Conservation (phyloP, 441 rosid species). For the Aquilaria agallochum region DNA sequence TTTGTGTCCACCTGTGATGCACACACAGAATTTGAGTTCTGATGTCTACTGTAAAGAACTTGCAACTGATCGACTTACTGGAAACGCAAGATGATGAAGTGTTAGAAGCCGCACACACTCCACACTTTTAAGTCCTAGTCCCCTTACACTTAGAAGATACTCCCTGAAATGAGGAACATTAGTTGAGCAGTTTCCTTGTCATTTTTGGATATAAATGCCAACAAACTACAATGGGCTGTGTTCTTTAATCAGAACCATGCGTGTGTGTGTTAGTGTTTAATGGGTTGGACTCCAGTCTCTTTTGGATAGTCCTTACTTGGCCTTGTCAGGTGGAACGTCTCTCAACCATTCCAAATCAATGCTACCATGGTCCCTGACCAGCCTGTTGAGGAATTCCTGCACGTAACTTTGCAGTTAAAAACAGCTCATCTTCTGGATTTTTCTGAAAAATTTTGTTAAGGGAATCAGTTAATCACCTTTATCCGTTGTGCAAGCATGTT, state of each 20-base stretch:
- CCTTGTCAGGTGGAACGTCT: slow-evolving; percentile 69
- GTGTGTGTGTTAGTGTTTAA: too few species aligned
- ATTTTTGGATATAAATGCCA: not conserved
- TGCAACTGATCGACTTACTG: slow-evolving; percentile 35
- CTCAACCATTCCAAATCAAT: slow-evolving; percentile 76
- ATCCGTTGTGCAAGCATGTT: slow-evolving; percentile 67
- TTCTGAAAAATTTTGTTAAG: slow-evolving; percentile 4
- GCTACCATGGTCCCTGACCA: slow-evolving; percentile 54
- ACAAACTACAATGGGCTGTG: not conserved
- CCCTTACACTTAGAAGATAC: slow-evolving; percentile 57
- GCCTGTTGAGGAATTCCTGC: slow-evolving; percentile 68
- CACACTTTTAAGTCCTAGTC: slow-evolving; percentile 67
- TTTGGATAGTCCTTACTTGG: slow-evolving; percentile 40
- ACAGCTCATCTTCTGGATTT: slow-evolving; percentile 13
- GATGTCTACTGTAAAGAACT: slow-evolving; percentile 6
- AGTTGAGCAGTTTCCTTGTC: slow-evolving; percentile 1
- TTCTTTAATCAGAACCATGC: too few species aligned
- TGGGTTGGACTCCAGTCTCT: slow-evolving; percentile 1
- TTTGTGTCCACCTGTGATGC: slow-evolving; percentile 64
- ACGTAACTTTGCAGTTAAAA: slow-evolving; percentile 20
- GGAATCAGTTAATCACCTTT: slow-evolving; percentile 31
- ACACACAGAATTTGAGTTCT: slow-evolving; percentile 15
- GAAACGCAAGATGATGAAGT: slow-evolving; percentile 75
- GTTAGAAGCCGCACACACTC: slow-evolving; percentile 79
- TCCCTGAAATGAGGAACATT: slow-evolving; percentile 34